Base-by-base conservation (phyloP, 768 basidiomycete species). In the Clitopilus passeckerianus region DNA sequence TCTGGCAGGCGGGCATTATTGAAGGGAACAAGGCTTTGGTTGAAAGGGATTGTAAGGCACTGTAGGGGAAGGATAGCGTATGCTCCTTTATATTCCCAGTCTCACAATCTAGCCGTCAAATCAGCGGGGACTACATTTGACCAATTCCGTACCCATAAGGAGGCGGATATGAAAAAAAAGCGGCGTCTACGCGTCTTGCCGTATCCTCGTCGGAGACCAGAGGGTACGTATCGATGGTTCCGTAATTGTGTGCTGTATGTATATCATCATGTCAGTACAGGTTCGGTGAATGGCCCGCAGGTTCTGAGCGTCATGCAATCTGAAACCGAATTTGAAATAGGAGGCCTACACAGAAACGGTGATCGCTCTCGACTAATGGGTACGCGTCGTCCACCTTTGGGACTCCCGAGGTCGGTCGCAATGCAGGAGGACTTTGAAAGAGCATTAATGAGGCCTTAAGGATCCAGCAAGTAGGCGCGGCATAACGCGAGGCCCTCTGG, bases 1-100 rank as follows among this genome's bases (percentile, higher is more conserved):
- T 59, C 14, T 57, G 46, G 56, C 33, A 54, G 22, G 54, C 33
- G 34, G 59, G 22, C 53, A 60, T 59, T n/a, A 18, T 58, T 34
- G 46, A 23, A 18, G 20, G 46, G 46, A 18, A 18, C 9, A 50
- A n/a, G 22, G 20, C 16, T 5, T n/a, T 50, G 46, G 46, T 10
- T 16, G 46, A 50, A n/a, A 18, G 46, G n/a, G 46, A 5, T n/a
- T 50, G 18, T 18, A 10, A 50, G 22, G 5, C 22, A 5, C 46
- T 22, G 37, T 41, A 41, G 46, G 15, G 12, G 46, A 23, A 30
- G 27, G 27, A 30, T 30, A 30, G 27, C 7, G 27, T 30, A 30
- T 7, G 7, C 27, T 30, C 27, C 27, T 30, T 50, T 50, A 50
- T 50, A 50, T 10, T 18, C 18, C 9, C 22, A 18, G 18, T 50